Evolutionary conservation across 2,329 filamentous ascomycete species (phyloP), one percentile per base, ranked within the genome.

Genomic region (Neoarthrinium moseri): DNA sequence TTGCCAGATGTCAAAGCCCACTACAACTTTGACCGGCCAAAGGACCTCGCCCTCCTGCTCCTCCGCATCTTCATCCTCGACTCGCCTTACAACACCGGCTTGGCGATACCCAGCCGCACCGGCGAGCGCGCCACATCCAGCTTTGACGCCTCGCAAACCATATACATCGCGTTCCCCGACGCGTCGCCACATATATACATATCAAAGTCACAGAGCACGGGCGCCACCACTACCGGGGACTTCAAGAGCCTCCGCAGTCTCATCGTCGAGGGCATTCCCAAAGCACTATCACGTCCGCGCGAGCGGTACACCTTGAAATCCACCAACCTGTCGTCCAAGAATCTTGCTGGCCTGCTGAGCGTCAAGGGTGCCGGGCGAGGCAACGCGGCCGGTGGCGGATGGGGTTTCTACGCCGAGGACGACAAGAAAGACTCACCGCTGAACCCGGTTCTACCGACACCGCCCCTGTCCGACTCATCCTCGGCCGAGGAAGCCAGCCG

Each of bases 141-240:
- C 48, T 75, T 80, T n/a, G 84, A 89, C 52, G 72, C 80, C 2
- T 84, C 84, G 11, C 80, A 83, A 52, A 86, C 87, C 2, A 79
- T 95, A 30, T 94, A 89, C 58, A 73, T 95, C 49, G 87, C 88
- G 2, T 92, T 95, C 56, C 90, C 91, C 0, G 85, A 92, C 58
- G 86, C 84, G 26, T 86, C 87, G 10, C 87, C 89, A 0, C 84
- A 84, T 51, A 72, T 95, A 35, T 95, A 89, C 63, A 71, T 83
- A 34, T 80, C 78, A 41, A 80, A 73, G 48, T 70, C 75, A 5
- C 71, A 75, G 47, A 63, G 70, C 18, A 62, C 65, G 0, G 70
- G 71, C 2, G 56, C 71, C 0, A 65, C 70, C 10, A 62, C 67
- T 3, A 57, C 66, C 0, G 68, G 70, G 10, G 84, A 88, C 49